Percentiles rank a stretch among this genome's conserved stretches.
Evolutionary conservation across 345 rosid genomes (phyloP).

Genomic region (Moricandia moricandioides): DNA sequence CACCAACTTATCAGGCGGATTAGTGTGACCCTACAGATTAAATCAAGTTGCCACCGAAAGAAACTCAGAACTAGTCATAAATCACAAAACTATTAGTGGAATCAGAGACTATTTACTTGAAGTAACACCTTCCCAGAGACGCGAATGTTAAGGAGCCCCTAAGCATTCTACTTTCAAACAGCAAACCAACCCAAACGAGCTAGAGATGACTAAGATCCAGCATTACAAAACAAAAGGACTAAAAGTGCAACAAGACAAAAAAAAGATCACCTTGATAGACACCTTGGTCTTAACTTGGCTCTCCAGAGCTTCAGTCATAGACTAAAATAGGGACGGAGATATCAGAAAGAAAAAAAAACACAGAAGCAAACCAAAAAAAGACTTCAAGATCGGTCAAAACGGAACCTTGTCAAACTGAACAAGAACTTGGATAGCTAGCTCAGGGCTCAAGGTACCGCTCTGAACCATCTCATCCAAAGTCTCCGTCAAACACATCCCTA

Average conservation of each 20-base stretch:
- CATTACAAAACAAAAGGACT: background rate
- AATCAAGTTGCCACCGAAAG: background rate
- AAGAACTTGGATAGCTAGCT: constrained; percentile 93
- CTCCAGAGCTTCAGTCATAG: constrained; percentile 96
- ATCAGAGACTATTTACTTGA: background rate
- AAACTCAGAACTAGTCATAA: background rate
- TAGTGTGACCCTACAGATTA: background rate
- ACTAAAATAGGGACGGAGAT: constrained; percentile 37
- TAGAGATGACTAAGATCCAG: background rate
- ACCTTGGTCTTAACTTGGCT: constrained; percentile 91
- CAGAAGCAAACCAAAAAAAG: background rate
- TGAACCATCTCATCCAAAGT: constrained; percentile 95
- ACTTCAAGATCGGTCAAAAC: constrained; percentile 1
- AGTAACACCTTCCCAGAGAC: no score
- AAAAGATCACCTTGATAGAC: constrained; percentile 58
- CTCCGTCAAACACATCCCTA: constrained; percentile 97
- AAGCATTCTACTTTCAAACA: background rate
- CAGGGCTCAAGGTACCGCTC: constrained; percentile 85
- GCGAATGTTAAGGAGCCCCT: background rate
- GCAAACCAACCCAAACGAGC: background rate
- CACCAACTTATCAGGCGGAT: background rate
- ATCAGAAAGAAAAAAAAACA: no score
- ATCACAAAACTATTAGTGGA: background rate
- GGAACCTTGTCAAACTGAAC: constrained; percentile 88
- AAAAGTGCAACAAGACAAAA: background rate